These are phyloP conservation scores for Endotrypanum monterogeii DNA, from an alignment of 208 protist genomes.

Conservation along the genomic window DNA sequence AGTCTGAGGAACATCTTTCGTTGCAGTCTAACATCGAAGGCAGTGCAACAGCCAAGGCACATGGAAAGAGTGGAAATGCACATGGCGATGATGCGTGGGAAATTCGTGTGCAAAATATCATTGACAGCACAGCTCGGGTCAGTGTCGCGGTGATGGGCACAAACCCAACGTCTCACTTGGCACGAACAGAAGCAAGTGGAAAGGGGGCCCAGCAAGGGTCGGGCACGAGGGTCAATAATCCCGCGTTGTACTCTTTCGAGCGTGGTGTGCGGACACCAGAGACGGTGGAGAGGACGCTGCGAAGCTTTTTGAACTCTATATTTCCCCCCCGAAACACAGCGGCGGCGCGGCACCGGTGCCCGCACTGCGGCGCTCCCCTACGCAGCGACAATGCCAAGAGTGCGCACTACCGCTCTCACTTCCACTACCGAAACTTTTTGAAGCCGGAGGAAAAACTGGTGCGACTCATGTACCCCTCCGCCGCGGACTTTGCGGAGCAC, in stretches of 20 bases:
- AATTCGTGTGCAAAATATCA: conserved; percentile 30
- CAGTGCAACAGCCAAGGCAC: not conserved
- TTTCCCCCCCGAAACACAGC: conserved; percentile 44
- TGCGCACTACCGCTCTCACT: conserved; percentile 81
- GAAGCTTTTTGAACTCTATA: conserved; percentile 66
- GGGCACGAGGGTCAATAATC: conserved; percentile 3
- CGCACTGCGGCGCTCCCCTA: conserved; percentile 66
- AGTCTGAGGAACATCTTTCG: conserved; percentile 21
- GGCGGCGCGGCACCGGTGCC: conserved; percentile 45
- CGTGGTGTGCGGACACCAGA: conserved; percentile 37
- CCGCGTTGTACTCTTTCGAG: conserved; percentile 23
- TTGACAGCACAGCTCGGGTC: conserved; percentile 29
- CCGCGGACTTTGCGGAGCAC: conserved; percentile 56
- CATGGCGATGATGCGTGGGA: conserved; percentile 13
- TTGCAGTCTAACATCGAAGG: not conserved
- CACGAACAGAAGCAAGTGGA: not conserved
- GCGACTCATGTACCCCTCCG: conserved; percentile 63
- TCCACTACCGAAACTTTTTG: conserved; percentile 61
- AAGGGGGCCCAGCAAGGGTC: not conserved
- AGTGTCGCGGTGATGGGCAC: conserved; percentile 20
- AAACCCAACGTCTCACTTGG: not conserved
- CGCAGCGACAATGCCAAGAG: conserved; percentile 52
- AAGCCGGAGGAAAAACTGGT: conserved; percentile 69
- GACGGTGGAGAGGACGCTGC: conserved; percentile 44
- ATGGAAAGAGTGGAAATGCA: not conserved